A percentile compares a stretch with the other conserved stretches of the same genome.
Conservation (phyloP, 1,139 yeast species). For the Trichomonascaceae sp. region DNA sequence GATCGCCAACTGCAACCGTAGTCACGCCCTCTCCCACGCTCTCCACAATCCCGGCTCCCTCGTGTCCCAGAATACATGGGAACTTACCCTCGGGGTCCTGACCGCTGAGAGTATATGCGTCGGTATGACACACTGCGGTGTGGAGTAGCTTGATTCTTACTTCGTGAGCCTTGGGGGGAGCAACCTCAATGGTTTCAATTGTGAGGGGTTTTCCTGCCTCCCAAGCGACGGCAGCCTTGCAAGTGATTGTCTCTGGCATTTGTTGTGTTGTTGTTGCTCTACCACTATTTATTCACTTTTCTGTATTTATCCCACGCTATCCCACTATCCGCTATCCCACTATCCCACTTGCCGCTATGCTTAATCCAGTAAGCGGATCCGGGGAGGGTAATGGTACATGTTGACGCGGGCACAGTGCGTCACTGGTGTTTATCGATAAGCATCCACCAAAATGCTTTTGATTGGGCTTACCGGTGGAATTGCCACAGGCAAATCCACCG, state of each 20-base stretch:
- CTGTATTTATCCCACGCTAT: too few relatives aligned
- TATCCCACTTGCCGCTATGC: too few relatives aligned
- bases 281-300: too few relatives aligned
- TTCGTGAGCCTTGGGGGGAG: slow-evolving; percentile 92
- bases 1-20: slow-evolving; percentile 77
- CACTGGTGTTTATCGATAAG: too few relatives aligned
- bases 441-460: slow-evolving; percentile 81
- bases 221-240: slow-evolving; percentile 97
- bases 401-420: too few relatives aligned
- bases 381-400: too few relatives aligned
- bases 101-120: slow-evolving; percentile 91
- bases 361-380: too few relatives aligned
- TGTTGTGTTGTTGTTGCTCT: too few relatives aligned
- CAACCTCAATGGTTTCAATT: slow-evolving; percentile 80
- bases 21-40: slow-evolving; percentile 88
- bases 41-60: slow-evolving; percentile 94
- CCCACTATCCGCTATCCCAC: too few relatives aligned
- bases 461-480: slow-evolving; percentile 95
- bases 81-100: slow-evolving; percentile 93
- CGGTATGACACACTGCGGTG: slow-evolving; percentile 98
- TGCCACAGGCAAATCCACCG: slow-evolving; percentile 92
- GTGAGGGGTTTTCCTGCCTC: slow-evolving; percentile 72
- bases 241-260: slow-evolving; percentile 55
- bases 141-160: slow-evolving; percentile 78
- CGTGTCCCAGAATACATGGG: slow-evolving; percentile 82